Conservation (phyloP, 169 alveolate genomes). For the Cryptosporidium parvum region DNA sequence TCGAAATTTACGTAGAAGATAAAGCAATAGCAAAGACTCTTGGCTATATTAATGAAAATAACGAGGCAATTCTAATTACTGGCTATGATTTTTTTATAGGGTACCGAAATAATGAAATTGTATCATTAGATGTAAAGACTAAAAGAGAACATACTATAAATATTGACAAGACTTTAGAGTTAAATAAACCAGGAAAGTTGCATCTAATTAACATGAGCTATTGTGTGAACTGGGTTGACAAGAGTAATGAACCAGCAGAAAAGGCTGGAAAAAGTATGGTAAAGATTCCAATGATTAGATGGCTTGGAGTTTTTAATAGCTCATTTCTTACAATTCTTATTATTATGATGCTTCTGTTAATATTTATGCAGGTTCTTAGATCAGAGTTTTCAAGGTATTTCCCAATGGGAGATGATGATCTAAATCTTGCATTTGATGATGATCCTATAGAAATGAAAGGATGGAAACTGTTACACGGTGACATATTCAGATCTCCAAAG, state of each 20-base stretch:
- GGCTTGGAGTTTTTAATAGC: constrained; percentile 73
- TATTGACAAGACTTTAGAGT: constrained; percentile 20
- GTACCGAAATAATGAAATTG: constrained; percentile 38
- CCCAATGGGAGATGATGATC: constrained; percentile 71
- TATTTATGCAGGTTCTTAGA: constrained; percentile 61
- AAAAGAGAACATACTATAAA: constrained; percentile 38
- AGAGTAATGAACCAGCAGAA: background rate
- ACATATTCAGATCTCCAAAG: constrained; percentile 72
- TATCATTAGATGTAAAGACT: constrained; percentile 32
- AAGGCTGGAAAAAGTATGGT: background rate
- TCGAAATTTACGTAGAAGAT: constrained; percentile 52
- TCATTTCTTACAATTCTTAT: constrained; percentile 25
- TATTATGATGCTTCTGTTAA: constrained; percentile 47
- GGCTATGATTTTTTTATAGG: constrained; percentile 57
- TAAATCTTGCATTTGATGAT: constrained; percentile 64
- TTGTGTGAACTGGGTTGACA: constrained; percentile 64
- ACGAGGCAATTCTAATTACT: constrained; percentile 40
- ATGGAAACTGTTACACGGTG: constrained; percentile 71
- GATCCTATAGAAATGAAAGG: constrained; percentile 75
- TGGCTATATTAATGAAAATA: constrained; percentile 32
- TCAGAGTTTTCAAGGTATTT: constrained; percentile 70
- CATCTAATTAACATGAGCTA: constrained; percentile 36
- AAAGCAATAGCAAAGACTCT: constrained; percentile 73
- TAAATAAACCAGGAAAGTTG: background rate
- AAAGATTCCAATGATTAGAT: constrained; percentile 47